Conservation (phyloP, 192 early-diverging fungal species). For the Martensiomyces pterosporus region DNA sequence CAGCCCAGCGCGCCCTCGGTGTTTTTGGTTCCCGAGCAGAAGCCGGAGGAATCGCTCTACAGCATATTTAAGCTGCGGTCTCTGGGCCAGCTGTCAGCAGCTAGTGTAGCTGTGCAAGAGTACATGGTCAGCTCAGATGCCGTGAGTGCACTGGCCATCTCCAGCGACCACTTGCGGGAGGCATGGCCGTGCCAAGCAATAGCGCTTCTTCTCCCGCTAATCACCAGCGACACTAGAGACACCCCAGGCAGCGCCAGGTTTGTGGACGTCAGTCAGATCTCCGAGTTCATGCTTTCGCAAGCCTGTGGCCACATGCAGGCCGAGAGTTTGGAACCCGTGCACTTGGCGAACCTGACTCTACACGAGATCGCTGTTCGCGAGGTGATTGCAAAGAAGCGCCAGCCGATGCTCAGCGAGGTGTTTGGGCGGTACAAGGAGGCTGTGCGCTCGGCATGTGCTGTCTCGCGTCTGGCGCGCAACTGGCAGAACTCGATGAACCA, state of each 20-base stretch:
- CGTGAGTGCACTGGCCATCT: slow-evolving; percentile 14
- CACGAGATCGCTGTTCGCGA: slow-evolving; percentile 36
- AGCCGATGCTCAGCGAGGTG: not conserved
- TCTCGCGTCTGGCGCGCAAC: slow-evolving; percentile 24
- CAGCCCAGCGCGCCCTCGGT: not conserved
- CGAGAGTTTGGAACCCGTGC: slow-evolving; percentile 15
- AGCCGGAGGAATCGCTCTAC: slow-evolving; percentile 32
- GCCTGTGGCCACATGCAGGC: slow-evolving; percentile 6
- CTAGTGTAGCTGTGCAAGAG: slow-evolving; percentile 10
- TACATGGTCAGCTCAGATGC: slow-evolving; percentile 18
- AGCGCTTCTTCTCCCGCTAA: slow-evolving; percentile 27
- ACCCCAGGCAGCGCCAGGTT: slow-evolving; percentile 4
- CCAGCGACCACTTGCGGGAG: slow-evolving; percentile 8
- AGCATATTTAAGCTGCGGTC: slow-evolving; percentile 33
- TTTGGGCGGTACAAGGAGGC: slow-evolving; percentile 27
- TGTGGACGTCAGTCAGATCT: slow-evolving; percentile 19
- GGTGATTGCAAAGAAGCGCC: not conserved
- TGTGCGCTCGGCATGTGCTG: slow-evolving; percentile 25
- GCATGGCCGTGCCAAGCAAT: slow-evolving; percentile 34
- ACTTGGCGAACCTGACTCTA: slow-evolving; percentile 30
- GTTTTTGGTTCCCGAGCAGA: slow-evolving; percentile 5
- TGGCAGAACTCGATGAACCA: slow-evolving; percentile 47
- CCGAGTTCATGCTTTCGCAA: slow-evolving; percentile 16
- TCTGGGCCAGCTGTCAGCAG: slow-evolving; percentile 14
- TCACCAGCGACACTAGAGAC: slow-evolving; percentile 4